Conservation (phyloP, 768 basidiomycete genomes). For the Pleurotus djamor region DNA sequence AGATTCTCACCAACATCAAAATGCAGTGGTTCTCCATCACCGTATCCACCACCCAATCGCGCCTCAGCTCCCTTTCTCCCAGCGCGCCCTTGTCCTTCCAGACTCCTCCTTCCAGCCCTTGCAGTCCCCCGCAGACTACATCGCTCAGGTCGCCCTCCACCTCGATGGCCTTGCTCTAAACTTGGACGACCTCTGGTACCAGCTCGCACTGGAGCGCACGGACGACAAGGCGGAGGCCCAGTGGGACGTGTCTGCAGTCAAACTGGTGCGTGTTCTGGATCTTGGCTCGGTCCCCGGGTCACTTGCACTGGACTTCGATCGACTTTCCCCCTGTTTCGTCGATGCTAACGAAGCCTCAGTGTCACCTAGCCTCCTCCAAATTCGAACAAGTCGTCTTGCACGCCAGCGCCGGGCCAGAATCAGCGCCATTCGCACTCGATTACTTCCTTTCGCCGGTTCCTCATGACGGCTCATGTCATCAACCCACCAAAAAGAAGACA, state of each 20-base stretch:
- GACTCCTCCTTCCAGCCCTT: slow-evolving; percentile 38
- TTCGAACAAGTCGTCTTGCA: slow-evolving; percentile 62
- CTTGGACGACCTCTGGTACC: slow-evolving; percentile 53
- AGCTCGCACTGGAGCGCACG: slow-evolving; percentile 62
- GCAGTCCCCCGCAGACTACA: slow-evolving; percentile 42
- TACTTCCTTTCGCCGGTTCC: slow-evolving; percentile 70
- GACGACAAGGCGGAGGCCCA: slow-evolving; percentile 36
- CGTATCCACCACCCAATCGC: slow-evolving; percentile 48
- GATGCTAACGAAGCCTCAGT: slow-evolving; percentile 36
- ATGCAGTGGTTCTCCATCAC: slow-evolving; percentile 39
- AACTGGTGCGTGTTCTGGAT: slow-evolving; percentile 40
- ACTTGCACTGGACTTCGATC: not conserved
- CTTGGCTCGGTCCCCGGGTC: slow-evolving; percentile 9
- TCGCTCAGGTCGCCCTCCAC: slow-evolving; percentile 41
- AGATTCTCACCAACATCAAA: not conserved
- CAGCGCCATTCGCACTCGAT: slow-evolving; percentile 62
- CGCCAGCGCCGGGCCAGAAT: slow-evolving; percentile 32
- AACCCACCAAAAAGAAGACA: slow-evolving; percentile 21
- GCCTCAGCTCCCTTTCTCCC: slow-evolving; percentile 34
- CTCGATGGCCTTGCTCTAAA: slow-evolving; percentile 18
- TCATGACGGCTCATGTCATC: slow-evolving; percentile 67
- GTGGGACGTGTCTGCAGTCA: slow-evolving; percentile 62
- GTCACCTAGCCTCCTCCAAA: slow-evolving; percentile 55
- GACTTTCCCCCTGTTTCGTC: too few species aligned
- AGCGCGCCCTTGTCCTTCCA: slow-evolving; percentile 39